Evolutionary conservation across 805 yeast species (phyloP), one percentile per base, ranked within the genome.

Genomic region (Metschnikowia colocasiae): DNA sequence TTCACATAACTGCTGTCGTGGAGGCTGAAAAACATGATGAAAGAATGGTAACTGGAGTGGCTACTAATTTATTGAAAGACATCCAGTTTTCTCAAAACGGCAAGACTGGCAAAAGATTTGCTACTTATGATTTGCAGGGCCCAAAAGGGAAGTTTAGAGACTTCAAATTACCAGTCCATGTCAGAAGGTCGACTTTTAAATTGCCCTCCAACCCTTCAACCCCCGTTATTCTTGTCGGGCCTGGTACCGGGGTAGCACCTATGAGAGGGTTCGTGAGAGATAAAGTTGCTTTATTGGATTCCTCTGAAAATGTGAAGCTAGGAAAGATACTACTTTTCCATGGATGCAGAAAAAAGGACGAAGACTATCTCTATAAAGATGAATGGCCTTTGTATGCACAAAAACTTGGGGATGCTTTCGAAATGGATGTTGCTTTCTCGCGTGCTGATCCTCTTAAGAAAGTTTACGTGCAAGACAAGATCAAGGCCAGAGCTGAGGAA

Each of bases 161-260:
- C n/a, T 78, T 53, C 62, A 86, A 84, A 60, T 74, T 90, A 45
- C 97, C 97, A 4, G 84, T 94, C 35, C 97, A 91, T 64, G 85
- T 94, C 40, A 87, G 98, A 69, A 89, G 94, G 68, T 91, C 98
- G 6, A 86, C 92, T 48, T 94, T 92, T 76, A 91, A 90, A 74
- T 76, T 94, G 54, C 99, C 99, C 18, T 76, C 90, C 6, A 87
- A 88, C 62, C 85, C 95, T 27, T 67, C 79, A 3, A 81, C 83
- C 27, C 97, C 98, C 15, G 77, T 92, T 19, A 89, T 92, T 59
- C 80, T 91, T 85, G 78, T 92, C 60, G 99, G 99, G 25, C 98
- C 99, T 39, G 99, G 99, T 55, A 94, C 99, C 3, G 99, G 99
- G 66, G 92, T 92, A 43, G 98, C 99, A 8, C 99, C 99, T 52